Base-by-base conservation (phyloP, 2,329 filamentous ascomycete species). In the Fusarium sp. region DNA sequence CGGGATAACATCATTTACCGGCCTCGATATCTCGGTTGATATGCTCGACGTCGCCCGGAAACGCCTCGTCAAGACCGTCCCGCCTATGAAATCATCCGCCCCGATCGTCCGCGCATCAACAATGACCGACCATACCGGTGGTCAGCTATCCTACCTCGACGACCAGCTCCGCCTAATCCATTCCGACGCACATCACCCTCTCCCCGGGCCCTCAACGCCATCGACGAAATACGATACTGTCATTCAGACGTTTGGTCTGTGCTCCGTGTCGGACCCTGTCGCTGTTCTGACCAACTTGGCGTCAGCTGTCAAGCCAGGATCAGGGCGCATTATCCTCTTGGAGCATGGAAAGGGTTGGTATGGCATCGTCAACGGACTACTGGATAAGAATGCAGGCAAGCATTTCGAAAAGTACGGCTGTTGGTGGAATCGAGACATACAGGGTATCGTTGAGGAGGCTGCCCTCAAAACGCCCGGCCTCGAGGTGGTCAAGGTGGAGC, bases 351-450 rank as follows among this genome's bases (percentile, higher is more conserved):
- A 88, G 69, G 89, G 88, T 18, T 85, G 81, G 77, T 90, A 85
- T 80, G 83, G 84, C 7, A 82, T 89, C 63, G 82, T 92, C 37
- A 92, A 92, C 78, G 81, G 83, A 11, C 75, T 89, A 20, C 81
- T 92, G 35, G 90, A 92, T 81, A 83, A 82, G 71, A 86, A 86
- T 66, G 90, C 91, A 0, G 81, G 82, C 18, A 81, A 83, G 24
- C 91, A 92, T 77, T 91, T 91, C 67, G 82, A 84, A 24, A 86
- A 88, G 75, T 92, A 89, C 77, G 91, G 91, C 4, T 92, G 91
- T 82, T 92, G 91, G 91, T 92, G 90, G 90, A 92, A 92, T 81
- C 84, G 91, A 62, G 90, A 92, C 77, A 87, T 92, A 68, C 87
- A 88, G 76, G 82, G 77, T 37, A 84, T 92, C 33, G 86, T 92